These are phyloP conservation scores for Casuarina cunninghamiana DNA, from an alignment of 306 rosid genomes.

Conservation along the genomic window DNA sequence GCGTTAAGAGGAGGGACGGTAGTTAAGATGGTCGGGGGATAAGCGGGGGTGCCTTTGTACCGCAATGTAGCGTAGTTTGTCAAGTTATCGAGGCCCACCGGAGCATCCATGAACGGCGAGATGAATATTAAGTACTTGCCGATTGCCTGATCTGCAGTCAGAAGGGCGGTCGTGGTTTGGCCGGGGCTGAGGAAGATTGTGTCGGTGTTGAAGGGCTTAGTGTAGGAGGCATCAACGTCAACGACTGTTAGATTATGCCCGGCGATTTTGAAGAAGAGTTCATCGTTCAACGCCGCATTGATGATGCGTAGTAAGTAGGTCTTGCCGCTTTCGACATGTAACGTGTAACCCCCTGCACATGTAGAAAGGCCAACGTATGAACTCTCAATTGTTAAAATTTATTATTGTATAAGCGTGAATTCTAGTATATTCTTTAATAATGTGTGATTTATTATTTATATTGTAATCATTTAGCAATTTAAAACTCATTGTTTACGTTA, in stretches of 20 bases:
- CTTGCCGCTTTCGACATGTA: slow-evolving; percentile 65
- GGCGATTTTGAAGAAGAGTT: slow-evolving; percentile 73
- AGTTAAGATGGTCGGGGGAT: slow-evolving; percentile 37
- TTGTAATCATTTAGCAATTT: too few relatives aligned
- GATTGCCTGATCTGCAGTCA: slow-evolving; percentile 38
- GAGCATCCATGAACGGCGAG: slow-evolving; percentile 83
- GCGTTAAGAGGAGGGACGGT: slow-evolving; percentile 60
- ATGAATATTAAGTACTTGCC: slow-evolving; percentile 63
- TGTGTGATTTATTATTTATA: too few relatives aligned
- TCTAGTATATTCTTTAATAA: too few relatives aligned
- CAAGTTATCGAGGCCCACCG: slow-evolving; percentile 55
- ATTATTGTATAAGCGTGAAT: too few relatives aligned
- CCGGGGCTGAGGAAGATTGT: slow-evolving; percentile 65
- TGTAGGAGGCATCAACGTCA: slow-evolving; percentile 75
- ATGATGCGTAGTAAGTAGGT: slow-evolving; percentile 69
- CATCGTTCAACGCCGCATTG: slow-evolving; percentile 74
- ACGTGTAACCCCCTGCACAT: slow-evolving; percentile 55
- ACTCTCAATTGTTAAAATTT: too few relatives aligned
- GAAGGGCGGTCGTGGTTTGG: slow-evolving; percentile 72
- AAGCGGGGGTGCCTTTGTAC: slow-evolving; percentile 48
- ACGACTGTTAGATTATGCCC: slow-evolving; percentile 55
- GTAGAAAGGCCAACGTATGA: slow-evolving; percentile 16
- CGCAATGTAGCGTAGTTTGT: slow-evolving; percentile 52
- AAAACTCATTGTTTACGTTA: too few relatives aligned
- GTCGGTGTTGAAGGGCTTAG: slow-evolving; percentile 67